Percentiles rank a stretch among this genome's conserved stretches.
These are phyloP conservation scores for Nemania sp. DNA, from an alignment of 2,329 filamentous ascomycete genomes.

Conservation along the genomic window DNA sequence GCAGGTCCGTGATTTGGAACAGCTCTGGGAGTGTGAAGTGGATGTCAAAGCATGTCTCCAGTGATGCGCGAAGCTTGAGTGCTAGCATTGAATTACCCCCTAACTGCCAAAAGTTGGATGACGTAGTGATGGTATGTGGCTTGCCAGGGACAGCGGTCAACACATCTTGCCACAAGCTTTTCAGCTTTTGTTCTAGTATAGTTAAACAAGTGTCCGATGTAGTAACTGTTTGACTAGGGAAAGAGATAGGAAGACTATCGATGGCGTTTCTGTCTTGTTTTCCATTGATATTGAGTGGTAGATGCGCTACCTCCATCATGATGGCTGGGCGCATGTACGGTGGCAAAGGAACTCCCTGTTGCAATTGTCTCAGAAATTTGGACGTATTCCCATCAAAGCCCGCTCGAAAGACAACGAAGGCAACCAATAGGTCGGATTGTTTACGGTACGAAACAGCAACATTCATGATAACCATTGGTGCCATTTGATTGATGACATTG, in stretches of 20 bases:
- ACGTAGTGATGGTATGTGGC: background rate
- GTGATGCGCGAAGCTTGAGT: slow-evolving; percentile 53
- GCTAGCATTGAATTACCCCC: slow-evolving; percentile 59
- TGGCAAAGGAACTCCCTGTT: slow-evolving; percentile 6
- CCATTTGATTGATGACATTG: slow-evolving; percentile 23
- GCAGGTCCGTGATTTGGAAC: slow-evolving; percentile 43
- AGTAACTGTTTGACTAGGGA: background rate
- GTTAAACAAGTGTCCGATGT: background rate
- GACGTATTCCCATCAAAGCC: background rate
- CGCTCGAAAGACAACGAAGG: slow-evolving; percentile 10
- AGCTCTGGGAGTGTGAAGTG: slow-evolving; percentile 46
- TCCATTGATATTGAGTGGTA: slow-evolving; percentile 13
- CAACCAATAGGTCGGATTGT: slow-evolving; percentile 2
- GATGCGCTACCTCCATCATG: slow-evolving; percentile 24
- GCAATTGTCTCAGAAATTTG: background rate
- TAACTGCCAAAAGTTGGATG: slow-evolving; percentile 56
- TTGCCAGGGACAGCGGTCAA: background rate
- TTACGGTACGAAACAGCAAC: slow-evolving; percentile 18
- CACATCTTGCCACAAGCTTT: slow-evolving; percentile 41
- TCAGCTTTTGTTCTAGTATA: background rate
- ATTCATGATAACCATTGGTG: slow-evolving; percentile 1
- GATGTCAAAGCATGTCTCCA: slow-evolving; percentile 51
- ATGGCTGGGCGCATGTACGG: slow-evolving; percentile 3
- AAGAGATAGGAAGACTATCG: slow-evolving; percentile 38
- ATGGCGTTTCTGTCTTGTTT: slow-evolving; percentile 34